Evolutionary conservation across 2,329 filamentous ascomycete genomes (phyloP), one percentile per base, ranked within the genome.

Genomic region (Beauveria sp.): DNA sequence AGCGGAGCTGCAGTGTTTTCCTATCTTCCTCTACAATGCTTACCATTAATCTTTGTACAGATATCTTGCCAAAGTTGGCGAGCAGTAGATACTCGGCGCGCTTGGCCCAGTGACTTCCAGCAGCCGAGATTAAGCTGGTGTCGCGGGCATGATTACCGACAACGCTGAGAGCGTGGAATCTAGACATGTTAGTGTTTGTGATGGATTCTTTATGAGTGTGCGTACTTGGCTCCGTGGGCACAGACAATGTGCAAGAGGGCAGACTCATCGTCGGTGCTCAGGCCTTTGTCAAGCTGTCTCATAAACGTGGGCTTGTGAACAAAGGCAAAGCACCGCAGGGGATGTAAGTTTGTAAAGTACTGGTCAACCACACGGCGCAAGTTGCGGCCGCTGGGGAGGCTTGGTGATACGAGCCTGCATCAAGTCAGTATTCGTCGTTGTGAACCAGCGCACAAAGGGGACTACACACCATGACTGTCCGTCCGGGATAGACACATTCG

Each of bases 251-350:
- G 68, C 9, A 76, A 62, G 24, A 76, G 66, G 18, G 73, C 72
- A 48, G 69, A 71, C 61, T 76, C 74, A 42, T 76, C 73, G 12
- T 75, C 73, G 4, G 66, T 69, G 8, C 69, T 67, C 51, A 75
- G 69, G 0, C 74, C 74, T 26, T 72, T 74, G 61, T 76, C 74
- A 5, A 76, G 66, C 51, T 75, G 73, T 6, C 73, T 67, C 65
- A 74, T 73, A 55, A 76, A 75, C 1, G 74, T 75, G 4, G 74
- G 74, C 55, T 75, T 74, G 57, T 76, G 74, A 20, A 76, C 73
- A 69, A 76, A 76, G 18, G 74, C 73, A 59, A 76, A 76, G 63
- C 74, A 76, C 22, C 74, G 71, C 5, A 76, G 69, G n/a, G 73
- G 73, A 56, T 76, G 80, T 5, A 75, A 67, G 34, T 75, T 75